Conservation (phyloP, 164 flowering plant species). For the Aristolochia californica region DNA sequence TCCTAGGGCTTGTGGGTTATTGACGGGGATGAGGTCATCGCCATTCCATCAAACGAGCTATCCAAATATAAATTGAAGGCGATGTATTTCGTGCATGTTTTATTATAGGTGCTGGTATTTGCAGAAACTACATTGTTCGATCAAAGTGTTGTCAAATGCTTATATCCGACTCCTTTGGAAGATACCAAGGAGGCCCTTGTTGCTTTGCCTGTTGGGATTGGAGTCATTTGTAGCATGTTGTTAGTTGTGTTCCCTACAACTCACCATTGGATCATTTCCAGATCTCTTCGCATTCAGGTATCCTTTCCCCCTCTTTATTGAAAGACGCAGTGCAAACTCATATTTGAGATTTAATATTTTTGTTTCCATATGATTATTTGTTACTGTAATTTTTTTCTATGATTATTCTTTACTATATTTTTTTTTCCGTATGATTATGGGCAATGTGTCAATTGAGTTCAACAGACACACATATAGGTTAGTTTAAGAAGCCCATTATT, state of each 20-base stretch:
- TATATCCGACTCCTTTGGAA: constrained; percentile 44
- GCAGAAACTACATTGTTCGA: constrained; percentile 52
- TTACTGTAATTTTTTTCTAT: no score
- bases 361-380: no score
- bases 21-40: constrained; percentile 21
- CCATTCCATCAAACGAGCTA: constrained; percentile 22
- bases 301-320: no score
- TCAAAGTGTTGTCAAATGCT: constrained; percentile 48
- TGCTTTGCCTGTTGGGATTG: constrained; percentile 31
- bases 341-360: no score
- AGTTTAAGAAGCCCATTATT: no score
- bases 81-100: constrained; percentile 48
- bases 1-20: constrained; percentile 41
- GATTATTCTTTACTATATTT: no score
- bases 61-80: constrained; percentile 25
- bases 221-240: constrained; percentile 21
- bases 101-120: constrained; percentile 45
- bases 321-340: no score
- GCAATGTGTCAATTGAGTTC: no score
- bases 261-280: constrained; percentile 26
- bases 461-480: no score
- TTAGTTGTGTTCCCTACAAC: constrained; percentile 20
- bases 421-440: no score
- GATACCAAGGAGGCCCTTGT: constrained; percentile 30
- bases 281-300: constrained; percentile 14